Evolutionary conservation across 1,139 yeast species (phyloP), one percentile per base, ranked within the genome.

Genomic region (Meyerozyma guilliermondii): DNA sequence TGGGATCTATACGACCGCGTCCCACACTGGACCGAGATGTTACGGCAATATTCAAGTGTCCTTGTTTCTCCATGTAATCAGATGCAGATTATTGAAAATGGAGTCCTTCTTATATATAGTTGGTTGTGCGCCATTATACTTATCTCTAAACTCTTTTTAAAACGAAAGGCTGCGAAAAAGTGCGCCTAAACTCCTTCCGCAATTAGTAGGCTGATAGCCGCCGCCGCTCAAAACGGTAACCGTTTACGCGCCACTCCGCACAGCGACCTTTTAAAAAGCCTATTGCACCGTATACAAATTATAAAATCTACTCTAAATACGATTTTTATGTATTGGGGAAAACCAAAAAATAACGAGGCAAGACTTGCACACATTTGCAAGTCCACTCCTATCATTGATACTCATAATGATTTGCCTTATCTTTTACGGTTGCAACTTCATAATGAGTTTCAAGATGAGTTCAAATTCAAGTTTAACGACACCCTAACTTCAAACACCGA

Each of bases 341-440:
- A 26, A 7, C 1, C 28, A 5, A 26, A 26, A 5, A 5, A 5
- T 7, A 58, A 65, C 23, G 65, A 63, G n/a, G 51, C 49, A 7
- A 59, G 64, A 7, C 62, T 62, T 31, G 61, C 65, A 33, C 59
- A 49, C 39, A 61, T 51, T 23, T 51, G 43, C 16, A 35, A 46
- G 39, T 26, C 57, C 48, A 39, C 48, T 7, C 78, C 79, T 2
- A 56, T 74, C 3, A 65, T 70, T 3, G 80, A 74, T 48, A 70
- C 77, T 1, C 80, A 74, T 46, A 74, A 74, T 45, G 79, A 74
- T 46, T 71, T 74, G 47, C 78, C 79, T 1, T 73, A 70, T 42
- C 50, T 63, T 7, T 47, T 73, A 30, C 55, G 79, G 42, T 56
- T 56, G 18, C 75, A 72, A 40, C 58, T 71, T 11, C 76, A 71